Evolutionary conservation across 768 basidiomycete genomes (phyloP), one percentile per base, ranked within the genome.

Genomic region (Russula sp.): DNA sequence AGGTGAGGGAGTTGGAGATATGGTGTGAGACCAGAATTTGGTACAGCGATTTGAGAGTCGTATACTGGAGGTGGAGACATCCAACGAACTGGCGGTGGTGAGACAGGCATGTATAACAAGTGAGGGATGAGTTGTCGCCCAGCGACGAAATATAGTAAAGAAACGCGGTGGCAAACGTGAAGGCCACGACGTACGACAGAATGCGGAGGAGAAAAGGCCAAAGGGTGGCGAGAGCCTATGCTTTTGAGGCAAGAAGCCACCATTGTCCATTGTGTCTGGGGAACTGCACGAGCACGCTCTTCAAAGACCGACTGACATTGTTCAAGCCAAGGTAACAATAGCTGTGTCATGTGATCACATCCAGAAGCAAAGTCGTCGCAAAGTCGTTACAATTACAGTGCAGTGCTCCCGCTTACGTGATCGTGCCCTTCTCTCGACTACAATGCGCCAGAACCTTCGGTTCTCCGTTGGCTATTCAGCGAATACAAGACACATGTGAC

Each of bases 1-100:
- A 93, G 80, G 70, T 95, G 86, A 34, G 85, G 80, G 40, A 94
- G 87, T 67, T 85, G 80, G 54, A 98, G 86, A 74, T 95, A 95
- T 8, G 94, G 91, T 64, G 81, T 86, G 61, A 94, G 84, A 18
- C 77, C 73, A 39, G 72, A 71, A 60, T 53, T 35, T 34, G 66
- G 55, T 52, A 66, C 58, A 61, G 51, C 16, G 32, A 61, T 16
- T 52, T 67, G 75, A 76, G 79, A 71, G 77, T 83, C 83, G 77
- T 86, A 84, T 70, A 76, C 77, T 55, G 84, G 82, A 37, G 85
- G 82, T 35, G 83, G 82, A 3, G 77, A 71, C 63, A 68, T 68
- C 61, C 69, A 69, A 64, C 70, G 71, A 61, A 22, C 4, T 14
- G 71, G 61, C 57, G 69, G 68, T 52, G 66, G 64, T 58, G 73